Base-by-base conservation (phyloP, 1,284 basidiomycete genomes). In the Lentinus polychrous region DNA sequence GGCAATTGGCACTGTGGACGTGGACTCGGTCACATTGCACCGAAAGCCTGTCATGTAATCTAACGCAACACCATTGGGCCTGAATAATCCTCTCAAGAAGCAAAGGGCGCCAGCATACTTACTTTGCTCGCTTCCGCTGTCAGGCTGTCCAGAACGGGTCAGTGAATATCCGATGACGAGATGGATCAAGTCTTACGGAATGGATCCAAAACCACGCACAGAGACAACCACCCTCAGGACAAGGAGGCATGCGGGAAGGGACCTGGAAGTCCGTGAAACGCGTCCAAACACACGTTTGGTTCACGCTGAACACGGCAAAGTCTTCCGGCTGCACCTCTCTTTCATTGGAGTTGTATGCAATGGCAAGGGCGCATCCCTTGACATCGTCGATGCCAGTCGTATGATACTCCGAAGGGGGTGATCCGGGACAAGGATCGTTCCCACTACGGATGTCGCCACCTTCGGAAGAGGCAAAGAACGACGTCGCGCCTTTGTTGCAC, bases 201-300 rank as follows among this genome's bases (percentile, higher is more conserved):
- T 86, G 83, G 22, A 84, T 76, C 86, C 86, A 91, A 60, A 81
- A 81, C 71, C 78, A 90, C 4, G 79, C 74, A 62, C 86, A 88
- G 18, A 70, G 75, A 60, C 86, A 89, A 31, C 76, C 78, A 10
- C 73, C 78, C 8, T 73, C 60, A 0, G 83, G 81, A 59, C 86
- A 89, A 15, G 77, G 67, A 0, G 86, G 86, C 74, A 89, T 80
- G 12, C 66, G 63, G 11, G 65, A 70, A 0, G 86, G 86, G 18
- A 89, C 73, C 45, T 73, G 57, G 57, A 86, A 89, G 44, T 75
- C 71, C 14, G 82, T 86, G 62, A 76, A 76, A 20, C 79, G 71
- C 38, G 67, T 68, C 82, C 81, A 89, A 0, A 86, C 83, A 53
- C 84, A 86, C 0, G 76, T 80, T 27, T 84, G 79, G 62, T 87